Evolutionary conservation across 1,284 basidiomycete genomes (phyloP), one percentile per base, ranked within the genome.

Genomic region (Heimioporus retisporus): DNA sequence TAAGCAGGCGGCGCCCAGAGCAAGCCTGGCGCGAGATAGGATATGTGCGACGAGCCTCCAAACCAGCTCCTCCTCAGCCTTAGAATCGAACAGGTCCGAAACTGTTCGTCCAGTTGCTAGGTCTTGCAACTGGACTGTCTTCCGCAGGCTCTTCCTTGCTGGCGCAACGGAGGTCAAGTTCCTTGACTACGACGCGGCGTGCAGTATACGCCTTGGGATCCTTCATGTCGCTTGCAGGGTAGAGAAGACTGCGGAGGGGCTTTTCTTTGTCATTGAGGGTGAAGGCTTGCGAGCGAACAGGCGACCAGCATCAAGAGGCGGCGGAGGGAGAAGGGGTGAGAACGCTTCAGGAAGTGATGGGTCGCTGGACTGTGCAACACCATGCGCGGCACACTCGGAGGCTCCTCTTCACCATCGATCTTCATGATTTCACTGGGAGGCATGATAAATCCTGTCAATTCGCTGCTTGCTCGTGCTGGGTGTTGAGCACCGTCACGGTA

Each of bases 51-150:
- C 2, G 75, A 79, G 16, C 69, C 66, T 13, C 72, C 77, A 21
- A 89, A 84, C 88, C 89, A 91, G 71, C 87, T 89, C 64, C 83
- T 69, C 40, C 84, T 81, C 25, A 90, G 67, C 59, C 81, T 82
- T 4, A 83, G 82, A 2, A 88, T 71, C 6, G 82, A 81, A 50
- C 81, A 16, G 87, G 72, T 8, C n/a, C 84, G 4, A 87, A 71
- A 40, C 80, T 79, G 16, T 66, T 75, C 60, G 66, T 75, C 78
- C 80, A 81, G 55, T 70, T 59, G n/a, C 71, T 69, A 6, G 76
- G 73, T 15, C 77, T 72, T n/a, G 77, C 69, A 60, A 75, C 73
- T 1, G 76, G 67, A 4, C 64, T 69, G 4, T 76, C 66, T 11
- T 75, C 78, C n/a, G 72, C 40, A 68, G 74, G 56, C 61, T 72